Evolutionary conservation across 257 asterid genomes (phyloP), one percentile per base, ranked within the genome.

Genomic region (Haberlea rhodopensis): DNA sequence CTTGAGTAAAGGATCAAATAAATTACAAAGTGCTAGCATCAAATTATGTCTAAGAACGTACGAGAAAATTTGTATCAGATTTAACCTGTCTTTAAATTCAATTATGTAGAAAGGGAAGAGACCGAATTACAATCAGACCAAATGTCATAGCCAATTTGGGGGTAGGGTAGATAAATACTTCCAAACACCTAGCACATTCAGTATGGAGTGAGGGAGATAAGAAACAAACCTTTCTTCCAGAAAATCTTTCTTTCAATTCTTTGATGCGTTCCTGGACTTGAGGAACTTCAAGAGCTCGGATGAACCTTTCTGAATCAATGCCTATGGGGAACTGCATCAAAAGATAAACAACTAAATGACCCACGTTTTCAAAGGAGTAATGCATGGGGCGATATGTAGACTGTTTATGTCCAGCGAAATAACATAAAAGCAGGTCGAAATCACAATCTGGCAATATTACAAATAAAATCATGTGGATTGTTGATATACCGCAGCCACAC

Each of bases 401-500:
- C 58, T 15, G 55, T 40, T 60, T 18, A 6, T 23, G 28, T 19
- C 13, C 23, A 51, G 31, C n/a, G n/a, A n/a, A n/a, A n/a, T n/a
- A n/a, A n/a, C n/a, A n/a, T n/a, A 56, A 54, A 63, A 45, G 65
- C 40, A 63, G 29, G 52, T 64, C 21, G 13, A 75, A 60, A 66
- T 71, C 59, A 68, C 21, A 68, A 68, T 43, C 26, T 20, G 49
- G 21, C n/a, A 32, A 31, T 34, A 72, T 5, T 37, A 46, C 24
- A 62, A 15, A 26, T 59, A 15, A 45, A 60, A 29, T 53, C 37
- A 69, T 13, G 59, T 65, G 51, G 67, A n/a, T n/a, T n/a, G n/a
- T n/a, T n/a, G n/a, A 73, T 76, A 66, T 83, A 90, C 97, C 78
- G 95, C 97, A 74, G 97, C 97, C 51, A 90, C 97, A 76, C 96